A percentile compares a stretch with the other conserved stretches of the same genome.
These are phyloP conservation scores for Plasmodium vivax DNA, from an alignment of 169 alveolate species.

Conservation along the genomic window DNA sequence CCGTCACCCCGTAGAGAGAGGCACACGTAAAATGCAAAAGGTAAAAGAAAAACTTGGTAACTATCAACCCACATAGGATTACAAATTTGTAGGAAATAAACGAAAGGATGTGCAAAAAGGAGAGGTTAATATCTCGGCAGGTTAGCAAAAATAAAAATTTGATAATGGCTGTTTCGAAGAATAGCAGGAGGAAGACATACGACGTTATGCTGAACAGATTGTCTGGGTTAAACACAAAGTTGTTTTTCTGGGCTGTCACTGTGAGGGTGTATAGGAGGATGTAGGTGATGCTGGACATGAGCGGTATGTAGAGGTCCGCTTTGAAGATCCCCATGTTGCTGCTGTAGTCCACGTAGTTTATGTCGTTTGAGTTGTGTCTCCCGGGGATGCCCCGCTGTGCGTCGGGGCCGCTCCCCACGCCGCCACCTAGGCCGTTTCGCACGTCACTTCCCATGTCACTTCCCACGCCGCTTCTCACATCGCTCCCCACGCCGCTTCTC, in stretches of 20 bases:
- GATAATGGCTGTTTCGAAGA: constrained; percentile 31
- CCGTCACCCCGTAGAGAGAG: constrained; percentile 10
- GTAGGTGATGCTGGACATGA: constrained; percentile 50
- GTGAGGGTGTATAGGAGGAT: constrained; percentile 38
- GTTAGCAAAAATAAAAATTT: constrained; percentile 26
- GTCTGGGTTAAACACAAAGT: constrained; percentile 36
- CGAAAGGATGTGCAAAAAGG: constrained; percentile 49
- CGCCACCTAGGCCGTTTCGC: neutral
- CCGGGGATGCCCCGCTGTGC: neutral
- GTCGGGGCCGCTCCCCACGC: neutral
- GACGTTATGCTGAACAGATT: constrained; percentile 46
- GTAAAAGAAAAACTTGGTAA: constrained; percentile 28
- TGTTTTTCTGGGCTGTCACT: constrained; percentile 33
- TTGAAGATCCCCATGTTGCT: constrained; percentile 48
- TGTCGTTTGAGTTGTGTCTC: constrained; percentile 46
- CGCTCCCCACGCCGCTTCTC: neutral
- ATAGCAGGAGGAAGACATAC: constrained; percentile 45
- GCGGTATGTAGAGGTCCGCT: constrained; percentile 61
- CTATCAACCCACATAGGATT: constrained; percentile 56
- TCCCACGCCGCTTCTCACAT: neutral
- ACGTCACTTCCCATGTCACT: neutral
- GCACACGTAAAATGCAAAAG: constrained; percentile 10
- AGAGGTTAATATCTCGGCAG: constrained; percentile 46
- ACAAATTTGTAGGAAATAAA: constrained; percentile 57
- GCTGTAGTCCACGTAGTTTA: constrained; percentile 46